Conservation (phyloP, 78 protist species). For the Dictyostelium firmibasis region DNA sequence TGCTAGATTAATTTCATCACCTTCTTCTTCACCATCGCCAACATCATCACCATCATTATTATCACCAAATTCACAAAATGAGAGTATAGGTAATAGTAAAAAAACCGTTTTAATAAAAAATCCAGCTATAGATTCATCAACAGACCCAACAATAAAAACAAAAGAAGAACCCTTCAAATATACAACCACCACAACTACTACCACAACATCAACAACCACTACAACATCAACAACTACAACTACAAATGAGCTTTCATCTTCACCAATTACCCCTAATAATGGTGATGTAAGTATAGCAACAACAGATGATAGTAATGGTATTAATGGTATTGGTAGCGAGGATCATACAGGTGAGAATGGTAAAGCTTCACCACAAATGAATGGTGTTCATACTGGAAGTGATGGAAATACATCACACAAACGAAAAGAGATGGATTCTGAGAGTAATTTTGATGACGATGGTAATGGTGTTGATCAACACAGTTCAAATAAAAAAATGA, state of each 20-base stretch:
- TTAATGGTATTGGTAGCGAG: neutral
- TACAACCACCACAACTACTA: neutral
- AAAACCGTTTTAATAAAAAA: neutral
- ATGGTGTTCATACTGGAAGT: neutral
- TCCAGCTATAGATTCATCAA: neutral
- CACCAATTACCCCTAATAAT: neutral
- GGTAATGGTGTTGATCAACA: neutral
- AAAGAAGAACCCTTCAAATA: neutral
- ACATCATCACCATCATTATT: neutral
- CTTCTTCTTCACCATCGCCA: neutral
- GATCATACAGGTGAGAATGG: neutral
- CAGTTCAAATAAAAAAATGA: neutral
- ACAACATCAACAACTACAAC: neutral
- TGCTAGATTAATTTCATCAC: neutral
- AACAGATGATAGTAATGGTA: neutral
- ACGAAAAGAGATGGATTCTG: slow-evolving; percentile 1
- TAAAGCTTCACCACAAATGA: neutral
- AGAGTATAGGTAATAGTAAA: no score
- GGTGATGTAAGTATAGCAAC: neutral
- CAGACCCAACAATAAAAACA: neutral
- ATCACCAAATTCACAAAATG: neutral
- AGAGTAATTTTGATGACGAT: neutral
- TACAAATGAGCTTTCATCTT: neutral
- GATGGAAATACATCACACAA: neutral
- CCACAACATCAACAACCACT: neutral